Evolutionary conservation across 164 flowering plant genomes (phyloP), one percentile per base, ranked within the genome.

Genomic region (Nymphaea colorata): DNA sequence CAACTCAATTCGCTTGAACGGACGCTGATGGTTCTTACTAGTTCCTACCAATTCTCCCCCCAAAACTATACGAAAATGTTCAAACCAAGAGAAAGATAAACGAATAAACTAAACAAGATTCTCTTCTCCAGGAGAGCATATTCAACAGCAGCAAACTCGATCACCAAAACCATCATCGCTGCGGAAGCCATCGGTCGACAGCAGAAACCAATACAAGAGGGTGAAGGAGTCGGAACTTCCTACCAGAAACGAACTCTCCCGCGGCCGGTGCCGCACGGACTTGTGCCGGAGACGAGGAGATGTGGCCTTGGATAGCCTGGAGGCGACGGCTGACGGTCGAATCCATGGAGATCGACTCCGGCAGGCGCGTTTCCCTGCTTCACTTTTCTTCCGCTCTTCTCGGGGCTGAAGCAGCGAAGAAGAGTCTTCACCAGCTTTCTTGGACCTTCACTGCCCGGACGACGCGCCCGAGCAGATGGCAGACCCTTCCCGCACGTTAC

Each of bases 211-310:
- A 18, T 4, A 25, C 4, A 16, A 2, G 4, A 69, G 8, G 57
- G 0, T 51, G 2, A 8, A 15, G 57, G 15, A 8, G 70, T 43
- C 6, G 43, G 25, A 45, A 55, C 25, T 53, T 65, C 43, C n/a
- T 68, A 78, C 83, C 79, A 12, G 43, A 53, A 62, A 68, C 70
- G 64, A 75, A 82, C 64, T 82, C 85, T 12, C 80, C 80, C 60
- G 83, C 77, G 5, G 80, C 74, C 4, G 55, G 66, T 43, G 69
- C 75, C 2, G 64, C 41, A 12, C 42, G 64, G 51, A 82, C 43
- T 53, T 68, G 79, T 57, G 59, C 44, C 41, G 61, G 6, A 16
- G 62, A 2, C 18, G 80, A 70, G 42, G 68, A 65, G 8, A 82
- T 72, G 63, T 82, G 85, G 16, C 44, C 61, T 43, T 78, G 82